Conservation (phyloP, 2,329 filamentous ascomycete species). For the Mycosphaerella arachidis region DNA sequence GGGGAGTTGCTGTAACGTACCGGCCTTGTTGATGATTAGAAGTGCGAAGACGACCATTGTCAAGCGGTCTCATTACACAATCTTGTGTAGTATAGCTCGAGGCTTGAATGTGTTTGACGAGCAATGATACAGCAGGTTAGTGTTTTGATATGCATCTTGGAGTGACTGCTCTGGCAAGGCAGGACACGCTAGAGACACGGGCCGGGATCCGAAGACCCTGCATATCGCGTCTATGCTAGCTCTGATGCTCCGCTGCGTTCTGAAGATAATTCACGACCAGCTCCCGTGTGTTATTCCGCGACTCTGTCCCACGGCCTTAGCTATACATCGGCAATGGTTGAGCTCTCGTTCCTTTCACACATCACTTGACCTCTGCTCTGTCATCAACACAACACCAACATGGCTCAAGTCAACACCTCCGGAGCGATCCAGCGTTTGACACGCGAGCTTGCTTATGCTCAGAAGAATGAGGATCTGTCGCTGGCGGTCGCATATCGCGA, state of each 20-base stretch:
- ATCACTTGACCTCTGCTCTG: neutral
- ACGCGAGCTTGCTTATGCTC: slow-evolving; percentile 80
- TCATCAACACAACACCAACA: slow-evolving; percentile 5
- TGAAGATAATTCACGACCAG: neutral
- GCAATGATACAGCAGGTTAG: neutral
- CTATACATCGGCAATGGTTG: neutral
- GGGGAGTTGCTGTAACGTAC: slow-evolving; percentile 33
- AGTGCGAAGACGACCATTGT: slow-evolving; percentile 87
- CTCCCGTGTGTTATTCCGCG: neutral
- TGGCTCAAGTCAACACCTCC: slow-evolving; percentile 27
- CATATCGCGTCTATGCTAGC: neutral
- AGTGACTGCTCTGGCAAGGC: neutral
- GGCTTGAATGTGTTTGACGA: neutral
- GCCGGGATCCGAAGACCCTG: neutral
- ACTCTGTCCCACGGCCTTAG: neutral
- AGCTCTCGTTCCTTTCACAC: neutral
- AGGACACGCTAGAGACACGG: neutral
- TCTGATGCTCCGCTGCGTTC: neutral
- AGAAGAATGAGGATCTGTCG: slow-evolving; percentile 77
- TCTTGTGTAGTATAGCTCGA: neutral
- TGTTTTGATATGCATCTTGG: neutral
- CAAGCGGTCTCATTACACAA: neutral
- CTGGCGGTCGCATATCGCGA: slow-evolving; percentile 85
- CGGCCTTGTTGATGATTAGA: slow-evolving; percentile 98
- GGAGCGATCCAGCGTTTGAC: slow-evolving; percentile 30